Percentiles rank a stretch among this genome's conserved stretches.
phyloP scores from a whole-genome alignment of 495 filamentous ascomycete species.

The Penicillium crystallinum region DNA sequence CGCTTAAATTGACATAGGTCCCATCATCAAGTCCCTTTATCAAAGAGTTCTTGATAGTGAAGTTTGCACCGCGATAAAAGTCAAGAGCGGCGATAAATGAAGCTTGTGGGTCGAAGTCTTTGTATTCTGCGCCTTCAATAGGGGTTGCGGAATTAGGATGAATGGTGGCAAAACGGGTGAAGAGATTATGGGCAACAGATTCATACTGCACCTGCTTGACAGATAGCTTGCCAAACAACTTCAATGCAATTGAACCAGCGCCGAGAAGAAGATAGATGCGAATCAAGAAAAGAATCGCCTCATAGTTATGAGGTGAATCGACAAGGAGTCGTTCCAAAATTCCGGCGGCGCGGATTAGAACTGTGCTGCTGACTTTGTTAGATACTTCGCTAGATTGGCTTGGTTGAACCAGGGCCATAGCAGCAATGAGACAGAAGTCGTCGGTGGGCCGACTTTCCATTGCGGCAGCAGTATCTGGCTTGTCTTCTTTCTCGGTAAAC shows the following conservation, averaged over 20 bases:
- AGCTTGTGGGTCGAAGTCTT: slow-evolving; percentile 40
- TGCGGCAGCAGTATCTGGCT: slow-evolving; percentile 17
- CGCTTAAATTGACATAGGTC: slow-evolving; percentile 36
- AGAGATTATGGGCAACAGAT: slow-evolving; percentile 52
- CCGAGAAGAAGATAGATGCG: slow-evolving; percentile 52
- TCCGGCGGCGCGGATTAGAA: slow-evolving; percentile 46
- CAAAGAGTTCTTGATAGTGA: slow-evolving; percentile 29
- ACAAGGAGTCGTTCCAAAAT: slow-evolving; percentile 47
- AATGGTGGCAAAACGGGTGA: slow-evolving; percentile 53
- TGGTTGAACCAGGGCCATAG: slow-evolving; percentile 49
- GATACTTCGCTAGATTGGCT: slow-evolving; percentile 16
- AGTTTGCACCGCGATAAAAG: slow-evolving; percentile 34
- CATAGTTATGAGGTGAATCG: slow-evolving; percentile 54
- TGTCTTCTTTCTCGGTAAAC: slow-evolving; percentile 5
- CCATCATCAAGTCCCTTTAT: slow-evolving; percentile 34
- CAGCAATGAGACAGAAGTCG: slow-evolving; percentile 51
- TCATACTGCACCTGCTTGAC: slow-evolving; percentile 60
- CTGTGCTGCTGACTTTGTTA: slow-evolving; percentile 25
- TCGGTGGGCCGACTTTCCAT: slow-evolving; percentile 56
- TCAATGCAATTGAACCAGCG: slow-evolving; percentile 48
- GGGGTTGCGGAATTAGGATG: slow-evolving; percentile 45
- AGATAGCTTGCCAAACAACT: slow-evolving; percentile 49
- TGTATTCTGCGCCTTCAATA: slow-evolving; percentile 36
- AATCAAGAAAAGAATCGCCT: slow-evolving; percentile 50
- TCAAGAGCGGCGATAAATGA: slow-evolving; percentile 38